These are phyloP conservation scores for Mycena filopes DNA, from an alignment of 768 basidiomycete genomes.

Conservation along the genomic window DNA sequence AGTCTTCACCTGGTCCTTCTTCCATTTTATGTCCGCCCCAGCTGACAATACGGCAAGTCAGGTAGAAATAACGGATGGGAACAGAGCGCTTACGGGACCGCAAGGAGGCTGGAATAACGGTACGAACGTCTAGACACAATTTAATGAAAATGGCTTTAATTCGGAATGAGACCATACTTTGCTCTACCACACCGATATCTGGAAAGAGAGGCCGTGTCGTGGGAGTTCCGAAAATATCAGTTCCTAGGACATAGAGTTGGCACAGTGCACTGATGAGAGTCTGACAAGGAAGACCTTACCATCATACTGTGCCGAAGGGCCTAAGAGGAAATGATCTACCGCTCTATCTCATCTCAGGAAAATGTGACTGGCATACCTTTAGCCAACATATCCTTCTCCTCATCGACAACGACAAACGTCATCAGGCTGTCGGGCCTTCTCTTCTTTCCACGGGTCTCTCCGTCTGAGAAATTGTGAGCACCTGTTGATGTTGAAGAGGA, in stretches of 20 bases:
- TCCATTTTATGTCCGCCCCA: neutral
- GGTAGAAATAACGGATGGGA: neutral
- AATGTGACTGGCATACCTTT: neutral
- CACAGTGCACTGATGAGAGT: conserved; percentile 7
- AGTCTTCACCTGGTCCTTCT: neutral
- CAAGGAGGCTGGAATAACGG: neutral
- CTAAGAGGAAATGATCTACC: conserved; percentile 7
- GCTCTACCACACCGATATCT: neutral
- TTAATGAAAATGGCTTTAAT: neutral
- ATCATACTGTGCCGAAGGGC: conserved; percentile 8
- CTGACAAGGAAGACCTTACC: conserved; percentile 8
- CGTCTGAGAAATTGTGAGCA: conserved; percentile 9
- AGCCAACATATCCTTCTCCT: conserved; percentile 1
- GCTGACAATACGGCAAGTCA: conserved; percentile 10
- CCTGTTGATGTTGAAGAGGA: neutral
- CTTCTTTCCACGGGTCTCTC: neutral
- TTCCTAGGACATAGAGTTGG: conserved; percentile 15
- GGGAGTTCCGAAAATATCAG: neutral
- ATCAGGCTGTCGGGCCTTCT: conserved; percentile 10
- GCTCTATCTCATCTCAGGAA: neutral
- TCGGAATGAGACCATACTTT: neutral
- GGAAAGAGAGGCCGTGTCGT: neutral
- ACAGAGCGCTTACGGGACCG: conserved; percentile 7
- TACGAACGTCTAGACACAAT: conserved; percentile 12
- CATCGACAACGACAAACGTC: conserved; percentile 16